Conservation (phyloP, 768 basidiomycete species). For the Dictyophora rubrovolvata region DNA sequence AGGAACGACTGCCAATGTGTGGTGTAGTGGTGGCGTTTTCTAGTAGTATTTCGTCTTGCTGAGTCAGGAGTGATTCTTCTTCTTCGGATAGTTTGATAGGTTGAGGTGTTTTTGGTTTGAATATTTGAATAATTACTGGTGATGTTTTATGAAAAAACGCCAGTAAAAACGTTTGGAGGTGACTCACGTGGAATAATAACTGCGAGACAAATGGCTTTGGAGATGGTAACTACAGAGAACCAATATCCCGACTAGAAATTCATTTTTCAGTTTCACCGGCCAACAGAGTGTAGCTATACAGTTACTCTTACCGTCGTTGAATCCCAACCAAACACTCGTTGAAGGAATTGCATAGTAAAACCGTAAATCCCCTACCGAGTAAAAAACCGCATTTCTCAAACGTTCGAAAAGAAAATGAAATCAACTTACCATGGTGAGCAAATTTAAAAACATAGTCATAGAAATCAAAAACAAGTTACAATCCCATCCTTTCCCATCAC, state of each 20-base stretch:
- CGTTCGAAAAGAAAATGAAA: neutral
- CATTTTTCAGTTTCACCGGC: neutral
- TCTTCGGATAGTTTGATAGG: constrained; percentile 13
- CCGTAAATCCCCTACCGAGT: constrained; percentile 41
- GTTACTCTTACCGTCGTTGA: constrained; percentile 48
- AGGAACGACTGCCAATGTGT: constrained; percentile 1
- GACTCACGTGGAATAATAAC: constrained; percentile 50
- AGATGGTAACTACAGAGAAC: constrained; percentile 42
- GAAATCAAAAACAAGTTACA: constrained; percentile 58
- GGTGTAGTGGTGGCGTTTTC: neutral
- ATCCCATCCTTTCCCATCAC: constrained; percentile 29
- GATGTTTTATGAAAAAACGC: neutral
- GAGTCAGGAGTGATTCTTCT: constrained; percentile 15
- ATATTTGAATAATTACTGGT: constrained; percentile 45
- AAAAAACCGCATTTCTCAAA: neutral
- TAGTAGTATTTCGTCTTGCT: constrained; percentile 1
- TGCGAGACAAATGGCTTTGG: constrained; percentile 46
- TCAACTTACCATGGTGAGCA: constrained; percentile 38
- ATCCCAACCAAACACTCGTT: constrained; percentile 52
- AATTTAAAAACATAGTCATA: constrained; percentile 36
- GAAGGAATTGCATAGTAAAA: constrained; percentile 58
- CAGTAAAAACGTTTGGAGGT: neutral
- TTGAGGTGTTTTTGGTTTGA: constrained; percentile 33
- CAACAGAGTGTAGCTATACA: neutral
- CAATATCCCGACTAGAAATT: constrained; percentile 58